Evolutionary conservation across 352 stramenopile species (phyloP), one percentile per base, ranked within the genome.

Genomic region (Phytophthora sojae): DNA sequence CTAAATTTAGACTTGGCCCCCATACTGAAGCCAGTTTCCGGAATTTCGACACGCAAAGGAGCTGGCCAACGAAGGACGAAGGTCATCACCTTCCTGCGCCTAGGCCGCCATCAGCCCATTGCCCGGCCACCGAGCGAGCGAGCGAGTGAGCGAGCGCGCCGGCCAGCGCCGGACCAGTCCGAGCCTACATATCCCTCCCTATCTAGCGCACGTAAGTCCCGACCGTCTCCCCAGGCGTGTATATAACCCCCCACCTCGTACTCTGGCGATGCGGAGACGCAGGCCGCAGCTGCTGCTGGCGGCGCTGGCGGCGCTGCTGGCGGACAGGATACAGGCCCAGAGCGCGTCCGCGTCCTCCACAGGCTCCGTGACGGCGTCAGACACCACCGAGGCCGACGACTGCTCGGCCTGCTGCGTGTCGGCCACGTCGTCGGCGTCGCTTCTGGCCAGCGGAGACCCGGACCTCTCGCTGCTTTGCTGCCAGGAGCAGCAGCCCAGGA

Each of bases 341-440:
- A 81, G 57, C 30, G 17, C 56, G 15, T 68, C 30, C 4, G 23
- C 25, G 50, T 60, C 67, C 47, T 65, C 56, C 11, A 39, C 47
- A 30, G 32, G 61, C 17, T 65, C 59, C 8, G 37, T 64, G 8
- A 63, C 54, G 26, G 52, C 54, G 26, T 47, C 26, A 0, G 47
- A 64, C 9, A 71, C 63, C 4, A 81, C 71, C 5, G 67, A 64
- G 49, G 65, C 76, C 1, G 88, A 95, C 57, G 75, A 94, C 57
- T 95, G 88, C 63, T 80, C 76, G 6, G 76, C 78, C 8, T 95
- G 88, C 57, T 95, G 88, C 49, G 58, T 62, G 14, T 17, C 61
- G 25, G 53, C 54, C 30, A 56, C 61, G 25, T 83, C 76, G 21
- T 73, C 76, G 2, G 32, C 32, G 14, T 71, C 76, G 42, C 47